These are phyloP conservation scores for Solanum sparsipilum DNA, from an alignment of 257 asterid species.

Conservation along the genomic window DNA sequence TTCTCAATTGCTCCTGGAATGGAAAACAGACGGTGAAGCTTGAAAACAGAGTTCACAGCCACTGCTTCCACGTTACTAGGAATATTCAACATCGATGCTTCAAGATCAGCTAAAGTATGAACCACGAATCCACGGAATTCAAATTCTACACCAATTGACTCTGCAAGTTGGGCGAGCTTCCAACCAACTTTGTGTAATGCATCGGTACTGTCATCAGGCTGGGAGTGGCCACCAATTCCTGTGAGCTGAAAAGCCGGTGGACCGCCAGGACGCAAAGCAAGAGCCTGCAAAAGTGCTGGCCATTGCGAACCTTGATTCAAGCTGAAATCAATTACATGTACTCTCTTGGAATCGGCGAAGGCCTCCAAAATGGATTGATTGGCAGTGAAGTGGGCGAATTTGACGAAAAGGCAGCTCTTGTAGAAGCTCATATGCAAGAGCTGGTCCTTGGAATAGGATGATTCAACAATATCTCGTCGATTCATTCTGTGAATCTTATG, in stretches of 20 bases:
- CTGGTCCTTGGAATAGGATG: background rate
- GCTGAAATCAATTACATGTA: no score
- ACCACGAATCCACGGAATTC: background rate
- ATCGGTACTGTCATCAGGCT: no score
- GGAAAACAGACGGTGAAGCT: background rate
- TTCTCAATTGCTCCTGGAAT: background rate
- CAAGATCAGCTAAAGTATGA: background rate
- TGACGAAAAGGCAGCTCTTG: background rate
- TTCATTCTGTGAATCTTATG: no score
- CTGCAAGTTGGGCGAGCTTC: no score
- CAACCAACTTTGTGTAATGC: no score
- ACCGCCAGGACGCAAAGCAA: background rate
- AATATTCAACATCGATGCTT: background rate
- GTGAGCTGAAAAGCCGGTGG: background rate
- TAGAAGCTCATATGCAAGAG: no score
- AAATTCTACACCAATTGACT: background rate
- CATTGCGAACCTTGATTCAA: no score
- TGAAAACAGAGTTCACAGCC: background rate
- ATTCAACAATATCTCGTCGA: no score
- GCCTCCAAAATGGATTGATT: background rate
- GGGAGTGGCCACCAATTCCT: no score
- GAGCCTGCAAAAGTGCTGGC: background rate
- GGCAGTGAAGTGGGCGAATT: background rate
- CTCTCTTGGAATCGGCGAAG: background rate
- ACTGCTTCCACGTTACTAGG: background rate